Conservation (phyloP, 768 basidiomycete species). For the Lentinula aciculospora region DNA sequence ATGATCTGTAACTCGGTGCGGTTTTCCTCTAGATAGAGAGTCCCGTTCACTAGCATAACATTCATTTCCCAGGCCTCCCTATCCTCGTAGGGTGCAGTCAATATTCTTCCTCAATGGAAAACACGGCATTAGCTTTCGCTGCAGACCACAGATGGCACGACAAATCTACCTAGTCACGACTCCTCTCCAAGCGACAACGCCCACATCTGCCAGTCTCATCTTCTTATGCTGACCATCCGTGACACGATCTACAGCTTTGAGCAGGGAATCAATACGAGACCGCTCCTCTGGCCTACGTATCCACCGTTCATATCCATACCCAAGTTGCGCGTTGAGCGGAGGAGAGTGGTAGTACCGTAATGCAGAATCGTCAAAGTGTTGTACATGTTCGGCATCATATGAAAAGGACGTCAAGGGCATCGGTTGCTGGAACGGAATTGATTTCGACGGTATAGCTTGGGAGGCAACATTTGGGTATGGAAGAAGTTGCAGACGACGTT, state of each 20-base stretch:
- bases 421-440: slow-evolving; percentile 62
- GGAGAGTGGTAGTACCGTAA: slow-evolving; percentile 69
- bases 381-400: slow-evolving; percentile 48
- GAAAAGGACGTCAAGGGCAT: slow-evolving; percentile 68
- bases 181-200: slow-evolving; percentile 72
- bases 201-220: slow-evolving; percentile 34
- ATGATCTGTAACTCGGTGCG: slow-evolving; percentile 48
- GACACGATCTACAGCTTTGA: slow-evolving; percentile 49
- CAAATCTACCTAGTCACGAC: slow-evolving; percentile 68
- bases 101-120: slow-evolving; percentile 49
- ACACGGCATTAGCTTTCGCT: slow-evolving; percentile 10
- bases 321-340: slow-evolving; percentile 58
- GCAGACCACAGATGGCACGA: not conserved
- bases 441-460: not conserved
- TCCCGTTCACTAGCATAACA: slow-evolving; percentile 68
- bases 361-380: slow-evolving; percentile 64
- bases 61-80: slow-evolving; percentile 79
- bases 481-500: slow-evolving; percentile 16
- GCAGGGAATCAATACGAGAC: slow-evolving; percentile 62
- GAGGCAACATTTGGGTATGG: slow-evolving; percentile 7
- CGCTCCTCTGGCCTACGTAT: slow-evolving; percentile 56
- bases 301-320: slow-evolving; percentile 73
- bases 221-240: slow-evolving; percentile 22
- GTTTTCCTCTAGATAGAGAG: slow-evolving; percentile 74
- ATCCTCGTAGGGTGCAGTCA: slow-evolving; percentile 80